These are phyloP conservation scores for Periconia macrospinosa DNA, from an alignment of 2,329 filamentous ascomycete species.

Conservation along the genomic window DNA sequence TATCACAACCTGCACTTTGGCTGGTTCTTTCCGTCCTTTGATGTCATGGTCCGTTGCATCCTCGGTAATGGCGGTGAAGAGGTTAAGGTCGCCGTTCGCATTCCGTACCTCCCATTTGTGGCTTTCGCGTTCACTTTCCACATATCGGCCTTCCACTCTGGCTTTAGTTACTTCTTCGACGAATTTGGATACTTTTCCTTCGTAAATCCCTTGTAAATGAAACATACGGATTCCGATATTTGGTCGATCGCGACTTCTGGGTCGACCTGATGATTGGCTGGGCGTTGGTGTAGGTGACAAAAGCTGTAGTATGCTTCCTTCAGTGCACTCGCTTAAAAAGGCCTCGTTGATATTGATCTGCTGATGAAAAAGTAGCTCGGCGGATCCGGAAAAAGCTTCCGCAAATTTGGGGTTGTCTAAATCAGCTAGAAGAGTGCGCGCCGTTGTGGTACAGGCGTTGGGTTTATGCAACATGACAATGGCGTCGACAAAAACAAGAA, in stretches of 20 bases:
- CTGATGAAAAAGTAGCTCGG: constrained; percentile 75
- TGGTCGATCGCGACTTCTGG: constrained; percentile 35
- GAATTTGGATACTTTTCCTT: constrained; percentile 74
- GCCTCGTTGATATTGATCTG: constrained; percentile 71
- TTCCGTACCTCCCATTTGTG: constrained; percentile 79
- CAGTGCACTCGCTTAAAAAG: constrained; percentile 67
- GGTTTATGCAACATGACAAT: constrained; percentile 76
- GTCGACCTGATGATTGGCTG: constrained; percentile 27
- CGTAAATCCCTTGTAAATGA: constrained; percentile 72
- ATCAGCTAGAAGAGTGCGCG: constrained; percentile 78
- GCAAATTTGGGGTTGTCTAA: constrained; percentile 71
- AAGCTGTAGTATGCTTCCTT: constrained; percentile 69
- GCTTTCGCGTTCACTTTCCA: constrained; percentile 80
- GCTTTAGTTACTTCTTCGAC: constrained; percentile 87
- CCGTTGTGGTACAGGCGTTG: constrained; percentile 63
- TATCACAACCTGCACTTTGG: constrained; percentile 71
- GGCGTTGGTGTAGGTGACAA: constrained; percentile 53
- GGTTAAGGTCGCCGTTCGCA: constrained; percentile 56
- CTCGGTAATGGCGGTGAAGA: constrained; percentile 71
- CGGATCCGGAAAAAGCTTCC: constrained; percentile 33
- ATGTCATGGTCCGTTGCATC: constrained; percentile 65
- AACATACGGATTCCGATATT: constrained; percentile 53
- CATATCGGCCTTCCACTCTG: constrained; percentile 79
- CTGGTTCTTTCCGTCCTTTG: constrained; percentile 67
- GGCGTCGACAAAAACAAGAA: constrained; percentile 83